Evolutionary conservation across 2,329 filamentous ascomycete species (phyloP).

Genomic region (Calonectria hongkongensis): DNA sequence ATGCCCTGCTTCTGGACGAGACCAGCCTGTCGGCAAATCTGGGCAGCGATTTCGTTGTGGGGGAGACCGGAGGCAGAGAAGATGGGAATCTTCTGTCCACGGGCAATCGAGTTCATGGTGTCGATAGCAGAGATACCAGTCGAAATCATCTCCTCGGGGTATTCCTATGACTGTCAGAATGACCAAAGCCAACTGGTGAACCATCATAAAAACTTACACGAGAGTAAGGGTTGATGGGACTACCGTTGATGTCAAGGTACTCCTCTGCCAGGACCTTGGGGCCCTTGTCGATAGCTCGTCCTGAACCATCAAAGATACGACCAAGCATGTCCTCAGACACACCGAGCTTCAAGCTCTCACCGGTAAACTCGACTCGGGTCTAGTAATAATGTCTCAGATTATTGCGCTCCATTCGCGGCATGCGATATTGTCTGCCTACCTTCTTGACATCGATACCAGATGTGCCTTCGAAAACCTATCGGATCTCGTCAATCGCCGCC

Average conservation of each 20-base stretch:
- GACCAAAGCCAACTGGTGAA: not conserved
- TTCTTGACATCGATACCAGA: constrained; percentile 99
- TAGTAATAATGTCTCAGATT: constrained; percentile 62
- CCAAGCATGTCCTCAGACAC: constrained; percentile 99
- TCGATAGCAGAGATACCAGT: constrained; percentile 99
- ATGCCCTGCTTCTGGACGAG: constrained; percentile 86
- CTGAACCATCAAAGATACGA: constrained; percentile 98
- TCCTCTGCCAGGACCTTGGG: constrained; percentile 98
- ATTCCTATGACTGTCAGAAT: constrained; percentile 77
- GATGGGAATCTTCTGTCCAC: constrained; percentile 99
- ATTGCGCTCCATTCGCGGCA: constrained; percentile 21
- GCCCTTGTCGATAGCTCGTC: constrained; percentile 98
- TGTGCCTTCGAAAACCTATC: constrained; percentile 96
- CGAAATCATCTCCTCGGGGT: constrained; percentile 99
- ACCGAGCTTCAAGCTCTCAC: constrained; percentile 97
- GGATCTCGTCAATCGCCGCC: constrained; percentile 51
- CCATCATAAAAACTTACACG: constrained; percentile 76
- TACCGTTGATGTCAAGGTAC: constrained; percentile 99
- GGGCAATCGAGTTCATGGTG: constrained; percentile 98
- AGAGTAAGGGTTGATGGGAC: constrained; percentile 98
- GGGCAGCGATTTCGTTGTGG: constrained; percentile 99
- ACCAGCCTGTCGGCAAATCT: constrained; percentile 98
- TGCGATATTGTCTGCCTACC: constrained; percentile 69
- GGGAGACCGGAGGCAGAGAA: constrained; percentile 99
- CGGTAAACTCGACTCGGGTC: constrained; percentile 98